Base-by-base conservation (phyloP, 176 grass and related monocot species). In the Olyra latifolia region DNA sequence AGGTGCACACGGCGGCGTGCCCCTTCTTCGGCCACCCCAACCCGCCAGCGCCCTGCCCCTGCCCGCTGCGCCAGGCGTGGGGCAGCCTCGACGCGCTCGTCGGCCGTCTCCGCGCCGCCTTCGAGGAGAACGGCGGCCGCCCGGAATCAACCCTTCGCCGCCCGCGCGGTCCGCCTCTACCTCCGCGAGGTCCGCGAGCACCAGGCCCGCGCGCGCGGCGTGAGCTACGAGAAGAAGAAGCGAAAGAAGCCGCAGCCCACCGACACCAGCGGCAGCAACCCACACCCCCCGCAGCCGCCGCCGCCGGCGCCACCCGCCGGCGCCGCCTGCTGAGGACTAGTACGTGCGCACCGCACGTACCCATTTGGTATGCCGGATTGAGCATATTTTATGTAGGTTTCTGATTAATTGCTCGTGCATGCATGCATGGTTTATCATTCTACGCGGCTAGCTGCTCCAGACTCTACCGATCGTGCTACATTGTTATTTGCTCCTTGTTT, bases 11-110 rank as follows among this genome's bases (percentile, higher is more conserved):
- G 10, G 50, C 76, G 56, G 45, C 80, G 56, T 97, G 94, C 86
- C 85, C 94, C 85, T 97, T 97, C 87, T 97, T 94, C 85, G 94
- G 94, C 57, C 94, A 97, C 87, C 94, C 91, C 2, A 85, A 77
- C 83, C 87, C 87, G 58, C 87, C 87, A 17, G 83, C 87, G 78
- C 87, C 87, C 27, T 89, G 87, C 83, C 83, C 87, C 15, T 89
- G 87, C 83, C 87, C 87, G 19, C 87, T 89, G 17, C 87, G 87
- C 23, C 87, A 89, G 83, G 87, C 87, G 0, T 89, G 87, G 87
- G 87, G 87, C 8, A 85, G 83, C 83, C 78, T 89, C 22, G 87
- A 89, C 78, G 87, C 87, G 29, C 87, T 89, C 23, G 78, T 89
- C 0, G 87, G 87, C 58, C 87, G 87, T 57, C 87, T 89, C 66